Evolutionary conservation across 2,329 filamentous ascomycete genomes (phyloP).

Genomic region (Colletotrichum orchidophilum): DNA sequence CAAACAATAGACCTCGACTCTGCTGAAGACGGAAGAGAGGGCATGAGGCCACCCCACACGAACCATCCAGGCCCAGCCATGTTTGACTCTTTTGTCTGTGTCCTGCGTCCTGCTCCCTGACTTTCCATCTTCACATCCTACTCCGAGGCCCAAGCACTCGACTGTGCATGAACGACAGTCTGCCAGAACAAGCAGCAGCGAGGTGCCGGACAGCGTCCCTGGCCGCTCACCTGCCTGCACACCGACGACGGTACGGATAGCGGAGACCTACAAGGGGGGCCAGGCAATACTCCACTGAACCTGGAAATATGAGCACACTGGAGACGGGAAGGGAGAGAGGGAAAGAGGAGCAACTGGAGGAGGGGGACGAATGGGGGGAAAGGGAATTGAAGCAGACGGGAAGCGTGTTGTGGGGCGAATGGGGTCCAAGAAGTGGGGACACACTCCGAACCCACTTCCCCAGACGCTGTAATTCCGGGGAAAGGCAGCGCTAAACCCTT

Average conservation of each 20-base stretch:
- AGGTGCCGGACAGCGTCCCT: neutral
- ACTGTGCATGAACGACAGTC: neutral
- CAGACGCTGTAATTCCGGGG: slow-evolving; percentile 35
- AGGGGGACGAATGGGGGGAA: neutral
- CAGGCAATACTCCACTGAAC: neutral
- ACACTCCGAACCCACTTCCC: slow-evolving; percentile 33
- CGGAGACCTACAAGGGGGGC: neutral
- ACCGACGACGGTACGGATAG: neutral
- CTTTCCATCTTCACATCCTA: neutral
- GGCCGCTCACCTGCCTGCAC: neutral
- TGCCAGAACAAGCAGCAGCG: neutral
- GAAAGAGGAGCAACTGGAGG: neutral
- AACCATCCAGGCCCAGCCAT: slow-evolving; percentile 14
- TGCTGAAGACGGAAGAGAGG: neutral
- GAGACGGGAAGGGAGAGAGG: neutral
- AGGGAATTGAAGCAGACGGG: neutral
- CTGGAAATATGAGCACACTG: neutral
- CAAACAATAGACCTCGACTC: neutral
- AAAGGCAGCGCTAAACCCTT: slow-evolving; percentile 29
- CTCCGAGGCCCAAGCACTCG: neutral
- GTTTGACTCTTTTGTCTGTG: neutral
- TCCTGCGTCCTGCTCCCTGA: neutral
- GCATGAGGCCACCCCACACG: slow-evolving; percentile 16
- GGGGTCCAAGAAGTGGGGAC: slow-evolving; percentile 6
- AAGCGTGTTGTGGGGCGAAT: slow-evolving; percentile 18